Conservation (phyloP, 208 protist species). For the Borovskyia barvae region DNA sequence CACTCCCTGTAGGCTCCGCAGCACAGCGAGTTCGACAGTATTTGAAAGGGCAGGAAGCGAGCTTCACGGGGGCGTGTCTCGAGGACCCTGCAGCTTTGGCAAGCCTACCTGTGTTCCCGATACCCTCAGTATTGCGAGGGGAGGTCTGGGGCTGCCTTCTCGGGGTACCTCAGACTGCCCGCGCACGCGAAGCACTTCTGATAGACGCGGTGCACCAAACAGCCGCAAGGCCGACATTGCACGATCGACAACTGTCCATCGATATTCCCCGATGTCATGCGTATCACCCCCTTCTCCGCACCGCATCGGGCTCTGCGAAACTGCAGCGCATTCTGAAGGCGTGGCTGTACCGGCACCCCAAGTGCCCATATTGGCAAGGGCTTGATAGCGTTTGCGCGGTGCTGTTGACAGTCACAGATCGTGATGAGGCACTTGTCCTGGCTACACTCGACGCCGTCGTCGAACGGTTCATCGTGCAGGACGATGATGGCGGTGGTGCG, state of each 20-base stretch:
- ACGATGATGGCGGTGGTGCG: conserved; percentile 24
- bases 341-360: conserved; percentile 60
- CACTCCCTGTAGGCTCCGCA: no score
- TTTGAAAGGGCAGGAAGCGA: no score
- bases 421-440: conserved; percentile 81
- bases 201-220: conserved; percentile 10
- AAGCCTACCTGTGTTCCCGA: conserved; percentile 22
- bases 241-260: conserved; percentile 90
- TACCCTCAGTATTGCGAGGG: conserved; percentile 82
- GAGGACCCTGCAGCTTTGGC: no score
- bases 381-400: conserved; percentile 92
- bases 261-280: conserved; percentile 95
- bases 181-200: conserved; percentile 25
- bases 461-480: conserved; percentile 70
- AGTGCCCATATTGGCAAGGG: conserved; percentile 90
- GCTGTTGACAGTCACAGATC: conserved; percentile 61
- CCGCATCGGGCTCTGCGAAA: conserved; percentile 63
- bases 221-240: conserved; percentile 13
- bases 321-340: conserved; percentile 78
- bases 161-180: conserved; percentile 41
- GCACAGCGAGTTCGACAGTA: no score
- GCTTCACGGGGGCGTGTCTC: no score
- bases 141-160: conserved; percentile 90
- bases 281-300: conserved; percentile 87
- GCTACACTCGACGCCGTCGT: conserved; percentile 81